Evolutionary conservation across 2,329 filamentous ascomycete genomes (phyloP).

Genomic region (Colletotrichum tropicicola): DNA sequence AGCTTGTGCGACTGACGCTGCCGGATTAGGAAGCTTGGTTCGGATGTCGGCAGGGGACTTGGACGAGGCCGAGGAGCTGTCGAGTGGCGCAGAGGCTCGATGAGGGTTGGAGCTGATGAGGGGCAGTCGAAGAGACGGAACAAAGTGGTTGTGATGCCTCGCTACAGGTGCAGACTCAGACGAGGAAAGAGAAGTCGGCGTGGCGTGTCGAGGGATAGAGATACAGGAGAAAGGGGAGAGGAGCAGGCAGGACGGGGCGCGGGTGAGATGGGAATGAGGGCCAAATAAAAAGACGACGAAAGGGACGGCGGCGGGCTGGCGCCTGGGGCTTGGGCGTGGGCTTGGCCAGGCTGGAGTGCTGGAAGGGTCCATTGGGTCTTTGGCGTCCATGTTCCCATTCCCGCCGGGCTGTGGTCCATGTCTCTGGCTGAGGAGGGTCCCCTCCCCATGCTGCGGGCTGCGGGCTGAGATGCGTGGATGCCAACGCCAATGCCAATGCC

Average conservation of each 20-base stretch:
- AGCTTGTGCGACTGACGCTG: background rate
- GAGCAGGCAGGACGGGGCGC: background rate
- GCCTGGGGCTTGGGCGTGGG: conserved; percentile 13
- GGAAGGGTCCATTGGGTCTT: background rate
- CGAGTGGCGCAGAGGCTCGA: too few relatives aligned
- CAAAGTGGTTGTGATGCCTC: too few relatives aligned
- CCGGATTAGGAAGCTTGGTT: conserved; percentile 8
- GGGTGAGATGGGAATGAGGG: conserved; percentile 17
- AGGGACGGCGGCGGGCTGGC: background rate
- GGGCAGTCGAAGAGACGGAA: background rate
- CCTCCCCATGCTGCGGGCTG: too few relatives aligned
- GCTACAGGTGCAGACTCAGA: background rate
- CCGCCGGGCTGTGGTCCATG: background rate
- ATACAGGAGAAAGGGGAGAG: background rate
- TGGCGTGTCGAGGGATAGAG: background rate
- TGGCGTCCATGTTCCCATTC: conserved; percentile 23
- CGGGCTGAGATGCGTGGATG: too few relatives aligned
- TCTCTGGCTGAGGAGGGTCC: conserved; percentile 24
- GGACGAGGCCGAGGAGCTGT: too few relatives aligned
- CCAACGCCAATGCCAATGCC: background rate
- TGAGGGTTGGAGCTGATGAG: too few relatives aligned
- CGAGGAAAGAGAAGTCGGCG: background rate
- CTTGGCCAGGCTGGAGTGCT: background rate
- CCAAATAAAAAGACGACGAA: conserved; percentile 9
- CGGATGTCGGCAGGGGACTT: background rate